Evolutionary conservation across 176 grass and related monocot genomes (phyloP).

Genomic region (Elaeis guineensis): DNA sequence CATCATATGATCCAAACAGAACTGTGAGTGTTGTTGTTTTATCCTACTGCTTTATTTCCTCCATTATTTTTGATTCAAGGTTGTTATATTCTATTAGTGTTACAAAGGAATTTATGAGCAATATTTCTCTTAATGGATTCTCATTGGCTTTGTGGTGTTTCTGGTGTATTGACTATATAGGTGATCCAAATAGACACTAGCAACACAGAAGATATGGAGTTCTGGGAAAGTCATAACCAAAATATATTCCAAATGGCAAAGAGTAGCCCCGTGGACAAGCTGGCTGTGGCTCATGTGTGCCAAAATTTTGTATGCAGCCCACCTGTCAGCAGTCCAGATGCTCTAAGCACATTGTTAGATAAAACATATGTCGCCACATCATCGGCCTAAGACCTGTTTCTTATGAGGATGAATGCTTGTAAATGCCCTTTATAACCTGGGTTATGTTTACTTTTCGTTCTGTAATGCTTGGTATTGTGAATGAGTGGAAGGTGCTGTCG

Average conservation of each 20-base stretch:
- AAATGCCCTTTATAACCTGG: too few relatives aligned
- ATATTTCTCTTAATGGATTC: not conserved
- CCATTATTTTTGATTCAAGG: not conserved
- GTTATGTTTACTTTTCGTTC: too few relatives aligned
- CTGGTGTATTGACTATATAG: not conserved
- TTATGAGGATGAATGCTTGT: too few relatives aligned
- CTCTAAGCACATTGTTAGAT: slow-evolving; percentile 41
- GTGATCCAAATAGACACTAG: slow-evolving; percentile 9
- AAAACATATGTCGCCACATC: slow-evolving; percentile 22
- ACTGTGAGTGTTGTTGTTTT: slow-evolving; percentile 37
- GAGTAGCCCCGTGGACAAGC: not conserved
- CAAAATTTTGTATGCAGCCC: slow-evolving; percentile 80
- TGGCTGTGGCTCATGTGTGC: slow-evolving; percentile 31
- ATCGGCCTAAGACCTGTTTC: not conserved
- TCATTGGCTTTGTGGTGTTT: not conserved
- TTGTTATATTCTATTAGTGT: not conserved
- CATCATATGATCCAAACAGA: slow-evolving; percentile 77
- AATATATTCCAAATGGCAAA: slow-evolving; percentile 1
- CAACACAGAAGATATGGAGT: not conserved
- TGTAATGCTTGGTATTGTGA: too few relatives aligned
- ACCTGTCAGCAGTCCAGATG: slow-evolving; percentile 37
- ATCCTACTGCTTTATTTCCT: not conserved
- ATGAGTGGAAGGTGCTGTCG: too few relatives aligned
- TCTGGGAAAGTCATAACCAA: slow-evolving; percentile 1
- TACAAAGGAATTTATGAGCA: not conserved